Evolutionary conservation across 768 basidiomycete genomes (phyloP), one percentile per base, ranked within the genome.

Genomic region (Amanita polypyramis): DNA sequence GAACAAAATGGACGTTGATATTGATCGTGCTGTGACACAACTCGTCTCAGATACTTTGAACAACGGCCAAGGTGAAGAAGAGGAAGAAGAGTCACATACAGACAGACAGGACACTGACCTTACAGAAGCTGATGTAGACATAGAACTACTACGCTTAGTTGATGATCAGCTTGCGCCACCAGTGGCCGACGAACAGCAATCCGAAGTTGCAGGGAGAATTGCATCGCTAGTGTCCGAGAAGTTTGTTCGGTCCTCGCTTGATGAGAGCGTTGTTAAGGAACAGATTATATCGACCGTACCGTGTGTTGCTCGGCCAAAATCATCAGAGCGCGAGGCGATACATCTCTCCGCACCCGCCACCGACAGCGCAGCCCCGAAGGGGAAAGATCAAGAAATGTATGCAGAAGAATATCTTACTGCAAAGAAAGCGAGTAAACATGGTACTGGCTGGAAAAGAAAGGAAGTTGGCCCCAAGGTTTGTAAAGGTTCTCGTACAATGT

Each of bases 131-230:
- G 66, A 80, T 47, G 73, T 80, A 19, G 80, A 82, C 50, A 76
- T 82, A 53, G 85, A 86, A 62, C 62, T 86, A 42, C 69, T 85
- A 49, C 82, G 82, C 55, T 66, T 87, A 20, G 66, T 87, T 25
- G 84, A 82, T 55, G 82, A 79, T 54, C 63, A 58, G 21, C 55
- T 55, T 17, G 43, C 58, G 6, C 55, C 57, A 7, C 43, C 58
- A 7, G 5, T 30, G 32, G 19, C 30, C 9, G 14, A 38, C 21
- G 47, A 30, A 10, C 36, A 37, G n/a, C 17, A 5, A 11, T 15
- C 21, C 4, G 37, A 40, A 14, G n/a, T 17, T 41, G 27, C 8
- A n/a, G 34, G 11, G n/a, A 23, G 15, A 45, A 35, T 34, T 4
- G 21, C 35, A 25, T 45, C 34, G 3, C 41, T 25, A 29, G 27